These are phyloP conservation scores for Ganoderma sinense DNA, from an alignment of 1,284 basidiomycete genomes.

Conservation along the genomic window DNA sequence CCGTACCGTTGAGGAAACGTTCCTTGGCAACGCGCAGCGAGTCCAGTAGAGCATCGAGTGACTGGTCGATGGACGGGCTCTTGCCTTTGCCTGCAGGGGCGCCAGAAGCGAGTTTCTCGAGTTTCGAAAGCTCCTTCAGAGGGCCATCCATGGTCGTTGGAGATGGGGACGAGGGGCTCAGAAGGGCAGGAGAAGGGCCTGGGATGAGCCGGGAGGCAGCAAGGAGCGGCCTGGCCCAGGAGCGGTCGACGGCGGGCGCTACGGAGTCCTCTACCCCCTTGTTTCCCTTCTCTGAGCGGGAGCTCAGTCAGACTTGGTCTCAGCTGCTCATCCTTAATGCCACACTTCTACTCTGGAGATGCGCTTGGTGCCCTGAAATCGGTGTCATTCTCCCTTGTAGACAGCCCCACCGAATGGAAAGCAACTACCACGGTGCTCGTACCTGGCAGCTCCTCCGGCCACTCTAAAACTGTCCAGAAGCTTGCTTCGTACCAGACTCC, in stretches of 20 bases:
- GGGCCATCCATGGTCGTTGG: conserved; percentile 65
- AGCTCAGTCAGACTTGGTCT: not conserved
- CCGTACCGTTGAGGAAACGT: conserved; percentile 59
- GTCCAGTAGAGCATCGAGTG: conserved; percentile 74
- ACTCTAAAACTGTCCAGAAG: conserved; percentile 50
- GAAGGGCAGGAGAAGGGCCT: not conserved
- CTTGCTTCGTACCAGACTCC: conserved; percentile 38
- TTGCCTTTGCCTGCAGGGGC: conserved; percentile 55
- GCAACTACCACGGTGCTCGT: conserved; percentile 44
- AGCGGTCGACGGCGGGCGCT: too few species aligned
- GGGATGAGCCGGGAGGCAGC: too few species aligned
- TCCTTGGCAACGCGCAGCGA: conserved; percentile 67
- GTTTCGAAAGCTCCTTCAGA: conserved; percentile 77
- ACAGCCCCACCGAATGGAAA: conserved; percentile 37
- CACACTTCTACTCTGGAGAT: conserved; percentile 74
- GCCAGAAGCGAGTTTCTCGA: conserved; percentile 65
- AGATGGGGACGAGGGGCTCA: not conserved
- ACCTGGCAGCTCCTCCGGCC: conserved; percentile 43
- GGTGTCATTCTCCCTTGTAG: conserved; percentile 47
- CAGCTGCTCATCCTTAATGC: conserved; percentile 48
- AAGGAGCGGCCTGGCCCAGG: too few species aligned
- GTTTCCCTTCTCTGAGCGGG: too few species aligned
- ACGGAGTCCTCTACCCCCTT: too few species aligned
- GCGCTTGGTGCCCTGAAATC: conserved; percentile 77
- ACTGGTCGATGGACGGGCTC: conserved; percentile 62